phyloP scores from a whole-genome alignment of 176 grass and related monocot species.

The Tillandsia leiboldiana region DNA sequence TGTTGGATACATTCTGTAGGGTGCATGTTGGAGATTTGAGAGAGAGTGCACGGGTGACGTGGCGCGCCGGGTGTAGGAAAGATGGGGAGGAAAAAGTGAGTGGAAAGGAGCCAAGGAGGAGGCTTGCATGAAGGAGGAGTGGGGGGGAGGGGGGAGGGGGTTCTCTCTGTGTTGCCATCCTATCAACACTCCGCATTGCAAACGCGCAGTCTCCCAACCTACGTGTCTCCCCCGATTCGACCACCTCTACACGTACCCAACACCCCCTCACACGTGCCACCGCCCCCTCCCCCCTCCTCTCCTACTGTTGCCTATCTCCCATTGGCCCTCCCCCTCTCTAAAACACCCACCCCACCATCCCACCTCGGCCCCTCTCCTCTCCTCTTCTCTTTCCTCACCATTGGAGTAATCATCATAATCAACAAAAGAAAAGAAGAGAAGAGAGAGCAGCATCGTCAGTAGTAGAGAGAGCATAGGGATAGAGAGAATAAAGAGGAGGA shows the following conservation, averaged over 20 bases:
- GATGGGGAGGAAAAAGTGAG: background rate
- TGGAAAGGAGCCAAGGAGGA: background rate
- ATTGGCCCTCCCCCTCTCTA: conserved; percentile 54
- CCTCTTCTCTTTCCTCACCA: background rate
- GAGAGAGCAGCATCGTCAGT: background rate
- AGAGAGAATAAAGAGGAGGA: conserved; percentile 17
- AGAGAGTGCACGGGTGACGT: too few relatives aligned
- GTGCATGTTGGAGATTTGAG: too few relatives aligned
- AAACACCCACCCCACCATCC: conserved; percentile 20
- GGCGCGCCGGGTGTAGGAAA: too few relatives aligned
- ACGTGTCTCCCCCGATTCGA: conserved; percentile 58
- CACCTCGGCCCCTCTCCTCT: background rate
- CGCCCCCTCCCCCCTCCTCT: background rate
- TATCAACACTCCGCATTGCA: conserved; percentile 3
- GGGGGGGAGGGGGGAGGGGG: background rate
- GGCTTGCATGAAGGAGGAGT: background rate
- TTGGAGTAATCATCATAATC: background rate
- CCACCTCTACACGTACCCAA: conserved; percentile 74
- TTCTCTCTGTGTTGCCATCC: background rate
- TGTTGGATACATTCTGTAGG: too few relatives aligned
- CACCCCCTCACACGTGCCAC: conserved; percentile 47
- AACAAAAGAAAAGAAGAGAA: too few relatives aligned
- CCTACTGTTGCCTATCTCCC: conserved; percentile 56
- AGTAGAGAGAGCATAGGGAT: background rate
- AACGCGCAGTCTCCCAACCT: conserved; percentile 18